These are phyloP conservation scores for Plasmodium blacklocki DNA, from an alignment of 169 alveolate species.

Conservation along the genomic window DNA sequence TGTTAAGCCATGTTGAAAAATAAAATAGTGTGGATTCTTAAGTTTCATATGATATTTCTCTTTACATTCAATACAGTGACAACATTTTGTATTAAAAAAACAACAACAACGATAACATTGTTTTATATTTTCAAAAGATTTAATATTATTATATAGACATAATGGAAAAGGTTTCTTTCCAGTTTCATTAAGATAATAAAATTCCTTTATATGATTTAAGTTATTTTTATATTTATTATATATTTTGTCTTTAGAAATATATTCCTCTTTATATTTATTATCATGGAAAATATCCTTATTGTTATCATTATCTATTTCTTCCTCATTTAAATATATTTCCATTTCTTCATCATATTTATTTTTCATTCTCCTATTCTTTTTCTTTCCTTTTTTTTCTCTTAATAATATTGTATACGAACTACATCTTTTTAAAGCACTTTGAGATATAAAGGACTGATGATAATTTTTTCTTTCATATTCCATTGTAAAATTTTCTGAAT, in stretches of 20 bases:
- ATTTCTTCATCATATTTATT: too few species aligned
- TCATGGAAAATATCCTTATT: not conserved
- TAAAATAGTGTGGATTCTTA: conserved; percentile 80
- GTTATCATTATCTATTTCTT: not conserved
- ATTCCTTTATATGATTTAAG: conserved; percentile 48
- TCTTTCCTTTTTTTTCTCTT: too few species aligned
- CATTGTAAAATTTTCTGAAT: too few species aligned
- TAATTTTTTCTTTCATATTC: too few species aligned
- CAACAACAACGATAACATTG: conserved; percentile 82
- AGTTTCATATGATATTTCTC: conserved; percentile 65
- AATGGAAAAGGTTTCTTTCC: conserved; percentile 62
- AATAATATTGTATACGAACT: too few species aligned
- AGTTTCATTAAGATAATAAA: conserved; percentile 54
- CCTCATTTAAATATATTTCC: not conserved
- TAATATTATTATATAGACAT: conserved; percentile 63
- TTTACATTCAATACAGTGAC: conserved; percentile 81
- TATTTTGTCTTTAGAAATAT: conserved; percentile 4
- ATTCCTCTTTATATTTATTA: not conserved
- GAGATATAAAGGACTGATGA: too few species aligned
- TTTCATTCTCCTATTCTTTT: too few species aligned
- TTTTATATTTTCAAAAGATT: conserved; percentile 65
- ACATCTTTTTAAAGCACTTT: too few species aligned
- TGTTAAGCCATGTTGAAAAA: conserved; percentile 84
- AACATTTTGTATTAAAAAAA: conserved; percentile 76
- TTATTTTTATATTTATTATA: conserved; percentile 61